Base-by-base conservation (phyloP, 305 asterid genomes). In the Nicotiana rustica region DNA sequence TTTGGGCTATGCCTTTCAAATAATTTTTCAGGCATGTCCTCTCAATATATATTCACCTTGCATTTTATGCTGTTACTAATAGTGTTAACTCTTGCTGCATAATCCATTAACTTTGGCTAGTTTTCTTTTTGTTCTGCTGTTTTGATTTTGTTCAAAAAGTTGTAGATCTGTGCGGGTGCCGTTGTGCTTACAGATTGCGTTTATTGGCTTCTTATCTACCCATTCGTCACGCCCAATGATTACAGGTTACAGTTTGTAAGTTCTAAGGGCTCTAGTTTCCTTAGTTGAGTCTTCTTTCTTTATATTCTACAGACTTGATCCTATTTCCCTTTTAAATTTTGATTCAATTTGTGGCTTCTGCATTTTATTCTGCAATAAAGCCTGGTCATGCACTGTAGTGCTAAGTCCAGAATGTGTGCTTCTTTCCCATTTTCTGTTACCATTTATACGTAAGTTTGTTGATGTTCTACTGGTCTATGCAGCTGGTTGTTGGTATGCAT, bases 111-210 rank as follows among this genome's bases (percentile, higher is more conserved):
- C 79, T 81, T 41, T 73, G 55, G 21, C 77, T 78, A 79, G 47
- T 78, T 70, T 64, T 10, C 66, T 60, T 56, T 12, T 77, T 71
- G 86, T 62, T 25, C 68, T 81, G 77, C 14, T 70, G 61, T 6
- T 70, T 44, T 71, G 61, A 13, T 73, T 21, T 29, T 52, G 65
- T 75, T 76, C 66, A 76, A 76, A 59, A 75, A 67, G 31, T 57
- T 80, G 64, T 82, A 93, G 99, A 86, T 88, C 33, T 91, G 93
- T 75, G 94, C 93, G 81, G 98, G 98, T 82, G 97, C 99, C 44
- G 98, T 95, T 44, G 86, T 86, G 78, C 97, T 95, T 73, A 95
- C 99, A n/a, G 98, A 95, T 89, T 73, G 79, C 5, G 94, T 95
- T 79, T 95, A 87, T 85, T 95, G 99, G 99, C 83, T 92, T 85